Evolutionary conservation across 1,284 basidiomycete genomes (phyloP).

Genomic region (Fistulina hepatica): DNA sequence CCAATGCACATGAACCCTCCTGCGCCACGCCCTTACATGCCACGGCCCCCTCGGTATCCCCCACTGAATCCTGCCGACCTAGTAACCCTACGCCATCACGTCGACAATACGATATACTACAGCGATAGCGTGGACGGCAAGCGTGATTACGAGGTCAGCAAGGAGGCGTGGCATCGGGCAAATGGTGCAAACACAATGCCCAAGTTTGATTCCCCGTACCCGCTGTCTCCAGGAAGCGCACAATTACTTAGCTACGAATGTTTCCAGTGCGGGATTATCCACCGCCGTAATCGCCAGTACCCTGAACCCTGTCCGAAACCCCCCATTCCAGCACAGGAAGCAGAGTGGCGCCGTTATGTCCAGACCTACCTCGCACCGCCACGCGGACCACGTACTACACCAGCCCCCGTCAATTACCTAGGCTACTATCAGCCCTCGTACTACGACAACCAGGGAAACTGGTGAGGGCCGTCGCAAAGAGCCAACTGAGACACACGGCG

Average conservation of each 20-base stretch:
- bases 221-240: slow-evolving; percentile 7
- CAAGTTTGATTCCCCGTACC: slow-evolving; percentile 5
- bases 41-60: too few species aligned
- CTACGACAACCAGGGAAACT: slow-evolving; percentile 6
- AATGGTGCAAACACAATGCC: not conserved
- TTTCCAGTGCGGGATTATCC: slow-evolving; percentile 8
- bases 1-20: too few species aligned
- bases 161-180: not conserved
- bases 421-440: slow-evolving; percentile 4
- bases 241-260: slow-evolving; percentile 6
- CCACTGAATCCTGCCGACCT: too few species aligned
- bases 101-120: not conserved
- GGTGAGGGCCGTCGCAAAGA: slow-evolving; percentile 7
- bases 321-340: not conserved
- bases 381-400: slow-evolving; percentile 4
- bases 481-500: not conserved
- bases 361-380: not conserved
- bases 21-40: too few species aligned
- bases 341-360: not conserved
- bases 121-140: not conserved
- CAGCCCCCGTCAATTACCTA: slow-evolving; percentile 3
- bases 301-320: not conserved
- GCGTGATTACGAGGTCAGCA: not conserved
- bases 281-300: slow-evolving; percentile 1
- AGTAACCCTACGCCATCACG: not conserved